Evolutionary conservation across 208 protist genomes (phyloP).

Genomic region (Polymyxa betae): DNA sequence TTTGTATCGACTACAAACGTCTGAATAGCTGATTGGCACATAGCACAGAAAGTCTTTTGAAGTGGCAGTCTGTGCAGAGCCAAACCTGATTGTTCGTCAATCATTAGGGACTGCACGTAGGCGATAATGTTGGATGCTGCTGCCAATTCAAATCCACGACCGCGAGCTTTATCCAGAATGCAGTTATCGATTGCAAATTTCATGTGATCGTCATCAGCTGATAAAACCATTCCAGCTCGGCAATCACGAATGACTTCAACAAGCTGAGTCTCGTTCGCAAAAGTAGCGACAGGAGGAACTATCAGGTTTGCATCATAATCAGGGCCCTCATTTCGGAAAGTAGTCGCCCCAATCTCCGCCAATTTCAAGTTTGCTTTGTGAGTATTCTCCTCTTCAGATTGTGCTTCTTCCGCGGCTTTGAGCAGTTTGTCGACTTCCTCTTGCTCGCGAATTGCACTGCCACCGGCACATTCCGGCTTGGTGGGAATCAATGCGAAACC

Average conservation of each 20-base stretch:
- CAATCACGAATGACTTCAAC: neutral
- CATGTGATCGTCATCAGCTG: neutral
- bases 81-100: neutral
- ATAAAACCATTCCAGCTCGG: conserved; percentile 20
- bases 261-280: neutral
- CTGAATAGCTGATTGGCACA: conserved; percentile 32
- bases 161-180: neutral
- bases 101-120: conserved; percentile 27
- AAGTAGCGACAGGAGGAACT: neutral
- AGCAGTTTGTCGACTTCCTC: neutral
- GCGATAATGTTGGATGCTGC: neutral
- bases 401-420: neutral
- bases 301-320: neutral
- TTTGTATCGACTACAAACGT: conserved; percentile 49
- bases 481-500: neutral
- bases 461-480: conserved; percentile 3
- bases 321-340: neutral
- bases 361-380: neutral
- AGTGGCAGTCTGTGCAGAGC: neutral
- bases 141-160: neutral
- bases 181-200: conserved; percentile 11
- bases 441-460: neutral
- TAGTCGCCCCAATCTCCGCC: neutral
- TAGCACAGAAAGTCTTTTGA: neutral
- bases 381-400: neutral